These are phyloP conservation scores for Marsdenia floribunda DNA, from an alignment of 257 asterid species.

Conservation along the genomic window DNA sequence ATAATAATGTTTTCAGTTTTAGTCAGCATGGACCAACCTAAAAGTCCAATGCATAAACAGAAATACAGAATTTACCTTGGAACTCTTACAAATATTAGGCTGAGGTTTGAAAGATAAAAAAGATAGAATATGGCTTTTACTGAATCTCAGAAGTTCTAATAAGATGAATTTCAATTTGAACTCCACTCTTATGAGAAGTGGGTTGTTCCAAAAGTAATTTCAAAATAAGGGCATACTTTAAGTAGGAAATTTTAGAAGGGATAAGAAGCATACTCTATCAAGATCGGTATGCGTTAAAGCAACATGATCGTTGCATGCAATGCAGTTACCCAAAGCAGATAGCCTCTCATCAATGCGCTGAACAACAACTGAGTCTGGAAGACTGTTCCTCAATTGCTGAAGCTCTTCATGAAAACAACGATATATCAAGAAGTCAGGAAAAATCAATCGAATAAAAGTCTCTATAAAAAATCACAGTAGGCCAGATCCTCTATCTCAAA, in stretches of 20 bases:
- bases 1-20: not conserved
- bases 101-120: not conserved
- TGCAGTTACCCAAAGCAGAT: constrained; percentile 92
- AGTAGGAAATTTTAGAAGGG: constrained; percentile 25
- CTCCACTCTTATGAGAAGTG: not conserved
- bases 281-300: constrained; percentile 92
- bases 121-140: not conserved
- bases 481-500: not conserved
- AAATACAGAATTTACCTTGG: not conserved
- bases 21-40: not conserved
- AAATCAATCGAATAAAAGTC: not conserved
- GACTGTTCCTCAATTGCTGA: constrained; percentile 79
- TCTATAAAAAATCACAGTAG: not conserved
- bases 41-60: not conserved
- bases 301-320: constrained; percentile 86
- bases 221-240: constrained; percentile 32
- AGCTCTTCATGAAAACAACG: constrained; percentile 41
- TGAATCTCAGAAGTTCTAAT: not conserved
- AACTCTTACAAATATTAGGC: not conserved
- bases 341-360: constrained; percentile 90
- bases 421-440: constrained; percentile 11
- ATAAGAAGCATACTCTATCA: constrained; percentile 49
- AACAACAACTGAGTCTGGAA: constrained; percentile 84
- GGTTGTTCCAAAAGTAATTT: not conserved
- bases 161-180: not conserved